phyloP scores from a whole-genome alignment of 306 rosid genomes.

The Luffa acutangula region DNA sequence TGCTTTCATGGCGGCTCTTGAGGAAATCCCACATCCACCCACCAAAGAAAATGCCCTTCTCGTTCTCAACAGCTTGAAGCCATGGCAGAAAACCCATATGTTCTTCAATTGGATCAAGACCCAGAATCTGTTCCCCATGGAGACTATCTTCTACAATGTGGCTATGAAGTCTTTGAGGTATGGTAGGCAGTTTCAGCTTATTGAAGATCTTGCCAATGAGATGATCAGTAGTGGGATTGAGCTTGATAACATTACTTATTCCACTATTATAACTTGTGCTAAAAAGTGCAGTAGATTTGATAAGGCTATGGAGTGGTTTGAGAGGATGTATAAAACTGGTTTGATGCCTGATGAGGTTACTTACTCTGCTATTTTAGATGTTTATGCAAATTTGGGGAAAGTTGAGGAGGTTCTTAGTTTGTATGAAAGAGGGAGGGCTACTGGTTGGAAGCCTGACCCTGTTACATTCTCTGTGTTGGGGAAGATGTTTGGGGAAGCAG shows the following conservation, averaged over 20 bases:
- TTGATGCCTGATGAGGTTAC: constrained; percentile 97
- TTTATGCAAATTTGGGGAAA: constrained; percentile 73
- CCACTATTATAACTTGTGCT: constrained; percentile 79
- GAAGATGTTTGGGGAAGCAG: constrained; percentile 96
- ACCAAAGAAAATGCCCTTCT: constrained; percentile 59
- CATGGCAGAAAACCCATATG: constrained; percentile 62
- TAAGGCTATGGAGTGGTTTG: constrained; percentile 91
- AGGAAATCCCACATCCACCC: constrained; percentile 53
- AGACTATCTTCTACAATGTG: constrained; percentile 87
- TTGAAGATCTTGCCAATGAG: constrained; percentile 79
- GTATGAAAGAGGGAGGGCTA: constrained; percentile 87
- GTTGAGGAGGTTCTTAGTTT: constrained; percentile 75
- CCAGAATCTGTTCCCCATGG: constrained; percentile 63
- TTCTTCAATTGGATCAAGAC: constrained; percentile 74
- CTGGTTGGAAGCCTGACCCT: constrained; percentile 85
- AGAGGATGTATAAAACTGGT: constrained; percentile 86
- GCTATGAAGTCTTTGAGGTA: constrained; percentile 88
- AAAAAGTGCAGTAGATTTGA: constrained; percentile 50
- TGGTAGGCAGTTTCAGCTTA: constrained; percentile 74
- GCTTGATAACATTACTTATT: constrained; percentile 79
- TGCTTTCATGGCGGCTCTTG: constrained; percentile 42
- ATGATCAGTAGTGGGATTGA: constrained; percentile 50
- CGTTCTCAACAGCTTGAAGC: constrained; percentile 74
- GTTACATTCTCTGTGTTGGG: constrained; percentile 71
- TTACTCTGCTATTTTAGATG: constrained; percentile 79